Conservation (phyloP, 2,329 filamentous ascomycete species). For the Aquanectria penicillioides region DNA sequence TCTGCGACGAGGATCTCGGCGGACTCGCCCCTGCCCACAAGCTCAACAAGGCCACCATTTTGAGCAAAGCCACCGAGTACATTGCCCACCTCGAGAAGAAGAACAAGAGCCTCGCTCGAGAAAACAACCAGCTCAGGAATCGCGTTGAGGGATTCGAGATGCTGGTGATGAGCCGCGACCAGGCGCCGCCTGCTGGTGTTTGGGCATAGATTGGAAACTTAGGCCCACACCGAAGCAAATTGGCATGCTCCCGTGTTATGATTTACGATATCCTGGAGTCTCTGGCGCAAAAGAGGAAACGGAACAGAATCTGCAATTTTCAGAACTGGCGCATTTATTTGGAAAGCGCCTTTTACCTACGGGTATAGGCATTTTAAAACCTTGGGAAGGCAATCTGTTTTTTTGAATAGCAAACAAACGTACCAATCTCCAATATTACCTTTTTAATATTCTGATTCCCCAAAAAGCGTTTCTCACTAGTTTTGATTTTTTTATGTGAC, state of each 20-base stretch:
- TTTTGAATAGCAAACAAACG: conserved; percentile 31
- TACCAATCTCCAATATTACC: conserved; percentile 39
- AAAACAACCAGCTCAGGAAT: conserved; percentile 47
- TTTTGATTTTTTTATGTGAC: neutral
- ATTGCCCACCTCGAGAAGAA: conserved; percentile 49
- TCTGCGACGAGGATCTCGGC: conserved; percentile 76
- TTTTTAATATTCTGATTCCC: conserved; percentile 28
- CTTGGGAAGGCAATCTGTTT: conserved; percentile 25
- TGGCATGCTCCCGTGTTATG: conserved; percentile 34
- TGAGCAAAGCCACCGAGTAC: conserved; percentile 52
- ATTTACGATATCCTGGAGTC: conserved; percentile 42
- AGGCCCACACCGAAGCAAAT: conserved; percentile 16
- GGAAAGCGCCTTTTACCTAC: conserved; percentile 27
- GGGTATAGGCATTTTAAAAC: conserved; percentile 7
- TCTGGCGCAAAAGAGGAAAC: conserved; percentile 30
- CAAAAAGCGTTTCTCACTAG: neutral
- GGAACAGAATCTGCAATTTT: conserved; percentile 23
- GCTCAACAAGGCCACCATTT: conserved; percentile 88
- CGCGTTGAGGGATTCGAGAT: conserved; percentile 44
- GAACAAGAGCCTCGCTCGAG: conserved; percentile 44
- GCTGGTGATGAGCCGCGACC: conserved; percentile 41
- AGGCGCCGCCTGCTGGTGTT: conserved; percentile 37
- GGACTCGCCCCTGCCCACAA: conserved; percentile 87
- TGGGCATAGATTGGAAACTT: conserved; percentile 32
- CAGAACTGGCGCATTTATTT: conserved; percentile 26